A percentile compares a stretch with the other conserved stretches of the same genome.
These are phyloP conservation scores for Neurospora africana DNA, from an alignment of 495 filamentous ascomycete species.

Conservation along the genomic window DNA sequence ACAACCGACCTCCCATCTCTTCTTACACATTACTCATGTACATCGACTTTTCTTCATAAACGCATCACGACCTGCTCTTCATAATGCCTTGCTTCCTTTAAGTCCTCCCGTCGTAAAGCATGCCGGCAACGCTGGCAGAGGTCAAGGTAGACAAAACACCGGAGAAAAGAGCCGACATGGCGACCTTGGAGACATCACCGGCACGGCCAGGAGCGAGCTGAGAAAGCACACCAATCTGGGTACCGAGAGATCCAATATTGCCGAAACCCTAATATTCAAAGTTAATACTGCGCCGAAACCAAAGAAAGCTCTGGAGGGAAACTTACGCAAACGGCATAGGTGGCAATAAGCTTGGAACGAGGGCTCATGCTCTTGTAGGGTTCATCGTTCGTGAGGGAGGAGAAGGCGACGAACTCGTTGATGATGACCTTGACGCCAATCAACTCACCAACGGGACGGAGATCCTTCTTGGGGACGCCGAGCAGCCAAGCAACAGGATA, in stretches of 20 bases:
- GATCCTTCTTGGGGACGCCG: conserved; percentile 63
- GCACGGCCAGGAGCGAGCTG: conserved; percentile 65
- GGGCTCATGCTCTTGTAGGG: conserved; percentile 49
- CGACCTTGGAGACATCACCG: conserved; percentile 66
- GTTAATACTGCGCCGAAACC: conserved; percentile 32
- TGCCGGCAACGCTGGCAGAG: conserved; percentile 70
- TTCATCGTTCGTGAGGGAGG: conserved; percentile 45
- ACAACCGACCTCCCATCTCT: background rate
- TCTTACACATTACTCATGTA: background rate
- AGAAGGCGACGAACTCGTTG: conserved; percentile 61
- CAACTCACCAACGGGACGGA: conserved; percentile 63
- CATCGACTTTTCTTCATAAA: background rate
- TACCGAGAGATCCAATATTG: conserved; percentile 73
- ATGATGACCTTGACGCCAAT: conserved; percentile 77
- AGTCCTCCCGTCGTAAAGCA: conserved; percentile 19
- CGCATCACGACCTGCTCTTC: background rate
- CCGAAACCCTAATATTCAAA: conserved; percentile 67
- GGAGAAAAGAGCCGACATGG: conserved; percentile 65
- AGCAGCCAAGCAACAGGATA: conserved; percentile 80
- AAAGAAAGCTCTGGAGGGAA: background rate
- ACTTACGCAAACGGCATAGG: conserved; percentile 82
- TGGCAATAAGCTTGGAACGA: conserved; percentile 70
- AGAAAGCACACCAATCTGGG: conserved; percentile 74
- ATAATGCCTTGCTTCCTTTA: background rate
- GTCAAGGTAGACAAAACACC: conserved; percentile 73